Conservation (phyloP, 495 filamentous ascomycete species). For the Penicillium egyptiacum region DNA sequence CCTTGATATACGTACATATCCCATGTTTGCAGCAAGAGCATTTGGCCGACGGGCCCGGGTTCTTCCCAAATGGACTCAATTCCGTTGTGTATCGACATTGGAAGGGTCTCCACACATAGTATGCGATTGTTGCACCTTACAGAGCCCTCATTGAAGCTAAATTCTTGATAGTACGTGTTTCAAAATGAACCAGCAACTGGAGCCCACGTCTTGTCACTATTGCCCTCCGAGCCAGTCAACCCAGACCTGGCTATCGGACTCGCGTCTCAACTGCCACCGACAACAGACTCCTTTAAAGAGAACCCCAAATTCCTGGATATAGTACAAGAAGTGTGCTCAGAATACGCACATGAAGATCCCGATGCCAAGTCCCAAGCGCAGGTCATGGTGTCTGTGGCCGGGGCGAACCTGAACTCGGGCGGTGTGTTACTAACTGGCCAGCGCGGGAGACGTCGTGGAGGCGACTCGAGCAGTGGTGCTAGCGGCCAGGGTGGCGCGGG, state of each 20-base stretch:
- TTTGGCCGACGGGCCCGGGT: conserved; percentile 22
- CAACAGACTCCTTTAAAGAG: conserved; percentile 69
- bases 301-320: conserved; percentile 75
- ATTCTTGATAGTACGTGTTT: conserved; percentile 66
- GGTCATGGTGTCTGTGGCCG: conserved; percentile 75
- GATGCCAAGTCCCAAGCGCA: conserved; percentile 71
- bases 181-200: conserved; percentile 43
- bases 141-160: conserved; percentile 18
- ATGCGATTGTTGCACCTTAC: conserved; percentile 16
- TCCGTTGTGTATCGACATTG: conserved; percentile 52
- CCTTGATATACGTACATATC: neutral
- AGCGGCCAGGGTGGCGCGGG: conserved; percentile 82
- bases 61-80: conserved; percentile 28
- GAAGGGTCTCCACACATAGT: conserved; percentile 57
- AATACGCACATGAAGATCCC: conserved; percentile 71
- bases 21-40: conserved; percentile 32
- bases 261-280: conserved; percentile 70
- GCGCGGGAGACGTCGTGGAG: conserved; percentile 42
- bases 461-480: conserved; percentile 69
- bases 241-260: conserved; percentile 71
- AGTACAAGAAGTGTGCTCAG: conserved; percentile 68
- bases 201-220: conserved; percentile 66
- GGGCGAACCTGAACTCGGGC: conserved; percentile 65
- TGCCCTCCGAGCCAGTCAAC: conserved; percentile 71
- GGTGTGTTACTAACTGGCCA: conserved; percentile 60